Evolutionary conservation across 2,329 filamentous ascomycete genomes (phyloP).

Genomic region (Ophiostoma tasmaniense): DNA sequence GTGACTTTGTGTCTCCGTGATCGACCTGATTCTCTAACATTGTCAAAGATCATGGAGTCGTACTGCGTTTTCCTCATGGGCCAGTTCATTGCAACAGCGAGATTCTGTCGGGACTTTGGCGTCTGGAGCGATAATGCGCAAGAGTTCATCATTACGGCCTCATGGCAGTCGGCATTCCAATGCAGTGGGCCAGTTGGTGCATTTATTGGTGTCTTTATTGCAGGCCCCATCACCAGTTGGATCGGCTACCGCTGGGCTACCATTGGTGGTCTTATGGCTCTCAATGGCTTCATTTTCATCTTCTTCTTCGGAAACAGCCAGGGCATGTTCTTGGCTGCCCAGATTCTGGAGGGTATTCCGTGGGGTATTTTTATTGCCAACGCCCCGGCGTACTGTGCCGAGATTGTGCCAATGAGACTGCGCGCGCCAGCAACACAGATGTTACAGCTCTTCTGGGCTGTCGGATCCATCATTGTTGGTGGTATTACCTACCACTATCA

Average conservation of each 20-base stretch:
- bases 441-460: slow-evolving; percentile 59
- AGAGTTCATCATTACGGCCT: slow-evolving; percentile 36
- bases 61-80: slow-evolving; percentile 55
- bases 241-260: slow-evolving; percentile 54
- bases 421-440: slow-evolving; percentile 52
- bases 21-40: not conserved
- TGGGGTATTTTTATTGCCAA: slow-evolving; percentile 62
- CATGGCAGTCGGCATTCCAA: slow-evolving; percentile 52
- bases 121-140: slow-evolving; percentile 26
- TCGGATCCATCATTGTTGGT: slow-evolving; percentile 51
- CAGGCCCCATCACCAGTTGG: slow-evolving; percentile 50
- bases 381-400: slow-evolving; percentile 52
- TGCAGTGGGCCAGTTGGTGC: slow-evolving; percentile 49
- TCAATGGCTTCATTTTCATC: slow-evolving; percentile 51
- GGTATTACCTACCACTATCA: slow-evolving; percentile 48
- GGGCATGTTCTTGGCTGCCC: slow-evolving; percentile 40
- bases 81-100: slow-evolving; percentile 45
- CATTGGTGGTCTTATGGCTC: slow-evolving; percentile 43
- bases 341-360: slow-evolving; percentile 53
- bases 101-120: slow-evolving; percentile 41
- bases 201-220: slow-evolving; percentile 50
- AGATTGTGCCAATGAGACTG: slow-evolving; percentile 52
- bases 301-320: slow-evolving; percentile 39
- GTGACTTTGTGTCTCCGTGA: slow-evolving; percentile 22
- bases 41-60: slow-evolving; percentile 46